A percentile compares a stretch with the other conserved stretches of the same genome.
phyloP scores from a whole-genome alignment of 176 grass and related monocot species.

The Raddia guianensis region DNA sequence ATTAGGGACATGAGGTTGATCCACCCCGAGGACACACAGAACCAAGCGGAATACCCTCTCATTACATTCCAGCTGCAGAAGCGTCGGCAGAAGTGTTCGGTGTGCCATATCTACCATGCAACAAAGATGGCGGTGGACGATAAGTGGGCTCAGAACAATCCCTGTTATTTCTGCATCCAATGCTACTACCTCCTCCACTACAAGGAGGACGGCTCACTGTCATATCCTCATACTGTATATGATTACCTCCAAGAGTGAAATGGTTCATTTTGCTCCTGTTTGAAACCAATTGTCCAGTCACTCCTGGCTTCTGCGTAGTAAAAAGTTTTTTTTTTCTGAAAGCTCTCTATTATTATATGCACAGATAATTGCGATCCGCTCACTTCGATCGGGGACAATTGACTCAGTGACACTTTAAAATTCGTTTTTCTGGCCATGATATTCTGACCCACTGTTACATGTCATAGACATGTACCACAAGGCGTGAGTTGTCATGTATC shows the following conservation, averaged over 20 bases:
- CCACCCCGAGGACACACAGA: constrained; percentile 72
- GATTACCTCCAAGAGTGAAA: constrained; percentile 76
- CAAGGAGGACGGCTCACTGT: constrained; percentile 74
- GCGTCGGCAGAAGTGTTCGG: constrained; percentile 75
- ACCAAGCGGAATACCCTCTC: constrained; percentile 74
- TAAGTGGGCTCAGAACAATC: constrained; percentile 81
- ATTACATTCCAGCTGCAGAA: constrained; percentile 69
- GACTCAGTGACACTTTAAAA: too few species aligned
- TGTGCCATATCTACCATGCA: constrained; percentile 80
- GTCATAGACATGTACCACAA: too few species aligned
- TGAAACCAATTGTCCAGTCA: too few species aligned
- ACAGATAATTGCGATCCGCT: background rate
- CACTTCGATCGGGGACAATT: background rate
- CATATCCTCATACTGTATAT: constrained; percentile 71
- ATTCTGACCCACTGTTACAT: too few species aligned
- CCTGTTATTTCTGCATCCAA: constrained; percentile 94
- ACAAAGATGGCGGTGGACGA: constrained; percentile 88
- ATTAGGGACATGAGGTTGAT: constrained; percentile 91
- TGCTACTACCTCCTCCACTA: constrained; percentile 97
- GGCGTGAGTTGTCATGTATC: too few species aligned
- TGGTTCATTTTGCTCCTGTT: background rate
- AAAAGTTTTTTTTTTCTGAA: too few species aligned
- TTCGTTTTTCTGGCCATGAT: too few species aligned
- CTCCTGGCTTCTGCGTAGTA: too few species aligned
- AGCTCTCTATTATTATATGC: background rate